Base-by-base conservation (phyloP, 352 stramenopile genomes). In the Pythium aphanidermatum region DNA sequence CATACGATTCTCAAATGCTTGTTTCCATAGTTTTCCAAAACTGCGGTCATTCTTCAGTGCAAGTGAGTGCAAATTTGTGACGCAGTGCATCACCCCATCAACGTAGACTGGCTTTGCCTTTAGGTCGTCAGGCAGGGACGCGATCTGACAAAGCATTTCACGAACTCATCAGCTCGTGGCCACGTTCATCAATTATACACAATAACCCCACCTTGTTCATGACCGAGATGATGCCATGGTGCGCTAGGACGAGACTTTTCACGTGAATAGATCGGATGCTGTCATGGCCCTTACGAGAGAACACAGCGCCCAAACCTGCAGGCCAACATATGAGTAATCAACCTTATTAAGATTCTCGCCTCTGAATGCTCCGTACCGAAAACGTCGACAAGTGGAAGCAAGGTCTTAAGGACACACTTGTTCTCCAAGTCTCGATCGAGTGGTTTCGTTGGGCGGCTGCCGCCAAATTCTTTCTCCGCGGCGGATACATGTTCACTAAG, bases 21-120 rank as follows among this genome's bases (percentile, higher is more conserved):
- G 59, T 27, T 62, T 61, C 71, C 71, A 86, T 7, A 84, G 27
- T 6, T 56, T 59, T 8, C 61, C 56, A 20, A 73, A 79, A 29
- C 77, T 63, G 21, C 66, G 77, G 7, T 55, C 29, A 17, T 66
- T 74, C 53, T 79, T 83, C 19, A 83, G 52, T 0, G 68, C 63
- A 3, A 75, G 40, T 2, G 59, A 58, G 26, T 84, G 71, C 12
- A 86, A 49, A 13, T 32, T 63, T 8, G 65, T 39, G 3, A 74
- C 53, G 5, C 55, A 77, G 49, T 72, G 75, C 56, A 86, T 63
- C 28, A 86, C 54, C 4, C 69, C 71, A 48, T 86, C 74, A n/a
- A 77, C 41, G 29, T 74, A 65, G 14, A 75, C 56, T 4, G 21
- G 19, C 26, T 74, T 83, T 20, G 64, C 56, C 16, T 60, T 52